Percentiles rank a stretch among this genome's conserved stretches.
Conservation (phyloP, 768 basidiomycete species). For the Sporobolomyces roseus region DNA sequence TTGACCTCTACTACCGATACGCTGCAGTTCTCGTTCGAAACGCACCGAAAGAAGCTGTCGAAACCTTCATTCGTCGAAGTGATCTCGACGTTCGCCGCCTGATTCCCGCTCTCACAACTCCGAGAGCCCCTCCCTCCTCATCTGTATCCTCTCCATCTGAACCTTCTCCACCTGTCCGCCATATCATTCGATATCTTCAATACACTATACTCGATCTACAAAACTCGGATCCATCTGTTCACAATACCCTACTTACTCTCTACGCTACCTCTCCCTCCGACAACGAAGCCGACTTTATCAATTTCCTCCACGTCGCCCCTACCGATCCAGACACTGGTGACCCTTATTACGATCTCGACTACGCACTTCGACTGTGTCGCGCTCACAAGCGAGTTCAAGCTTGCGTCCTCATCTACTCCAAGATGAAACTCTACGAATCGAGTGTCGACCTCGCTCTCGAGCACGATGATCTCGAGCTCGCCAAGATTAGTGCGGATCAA, state of each 20-base stretch:
- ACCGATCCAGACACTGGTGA: constrained; percentile 73
- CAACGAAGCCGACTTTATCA: constrained; percentile 48
- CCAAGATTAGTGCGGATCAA: constrained; percentile 91
- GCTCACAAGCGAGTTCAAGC: constrained; percentile 72
- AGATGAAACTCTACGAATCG: constrained; percentile 95
- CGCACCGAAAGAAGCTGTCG: constrained; percentile 81
- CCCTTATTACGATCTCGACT: constrained; percentile 95
- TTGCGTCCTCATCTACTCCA: constrained; percentile 93
- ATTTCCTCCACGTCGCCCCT: constrained; percentile 77
- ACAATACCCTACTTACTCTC: constrained; percentile 90
- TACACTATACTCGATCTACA: constrained; percentile 75
- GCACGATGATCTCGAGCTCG: constrained; percentile 90
- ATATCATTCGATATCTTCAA: constrained; percentile 83
- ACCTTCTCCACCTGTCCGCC: constrained; percentile 52
- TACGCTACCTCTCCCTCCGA: constrained; percentile 59
- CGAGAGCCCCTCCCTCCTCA: constrained; percentile 59
- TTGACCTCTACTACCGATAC: constrained; percentile 89
- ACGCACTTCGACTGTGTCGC: constrained; percentile 88
- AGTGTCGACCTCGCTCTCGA: constrained; percentile 90
- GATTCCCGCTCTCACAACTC: constrained; percentile 80
- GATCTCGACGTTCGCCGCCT: constrained; percentile 75
- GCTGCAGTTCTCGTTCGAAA: constrained; percentile 80
- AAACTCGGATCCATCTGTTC: constrained; percentile 77
- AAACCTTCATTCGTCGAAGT: constrained; percentile 82
- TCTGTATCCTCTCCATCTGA: constrained; percentile 57